Evolutionary conservation across 192 early-diverging fungal species (phyloP).

Genomic region (Entomortierella beljakovae): DNA sequence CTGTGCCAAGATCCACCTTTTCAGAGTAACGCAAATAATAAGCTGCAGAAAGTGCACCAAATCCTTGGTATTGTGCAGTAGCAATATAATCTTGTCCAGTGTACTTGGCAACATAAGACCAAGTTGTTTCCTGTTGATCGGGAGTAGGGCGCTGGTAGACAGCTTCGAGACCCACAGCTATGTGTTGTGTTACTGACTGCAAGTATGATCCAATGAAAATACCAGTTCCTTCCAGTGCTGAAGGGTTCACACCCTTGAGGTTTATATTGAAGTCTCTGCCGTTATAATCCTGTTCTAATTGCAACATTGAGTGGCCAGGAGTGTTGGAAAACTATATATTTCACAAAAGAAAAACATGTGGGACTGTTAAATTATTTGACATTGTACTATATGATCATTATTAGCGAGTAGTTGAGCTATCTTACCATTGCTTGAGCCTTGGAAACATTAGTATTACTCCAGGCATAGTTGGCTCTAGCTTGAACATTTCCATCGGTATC

Average conservation of each 20-base stretch:
- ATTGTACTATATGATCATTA: background rate
- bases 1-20: constrained; percentile 93
- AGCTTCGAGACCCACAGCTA: constrained; percentile 89
- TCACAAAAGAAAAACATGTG: no score
- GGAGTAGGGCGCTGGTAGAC: constrained; percentile 87
- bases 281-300: constrained; percentile 92
- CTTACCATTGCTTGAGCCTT: constrained; percentile 72
- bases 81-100: constrained; percentile 75
- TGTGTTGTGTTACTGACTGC: constrained; percentile 86
- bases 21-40: constrained; percentile 95
- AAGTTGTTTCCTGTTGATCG: constrained; percentile 80
- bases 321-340: constrained; percentile 74
- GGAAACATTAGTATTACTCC: constrained; percentile 74
- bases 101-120: constrained; percentile 80
- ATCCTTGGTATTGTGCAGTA: constrained; percentile 73
- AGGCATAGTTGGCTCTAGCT: constrained; percentile 84
- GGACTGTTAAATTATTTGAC: no score
- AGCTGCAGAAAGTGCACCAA: constrained; percentile 78
- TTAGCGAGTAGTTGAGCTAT: background rate
- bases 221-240: constrained; percentile 90
- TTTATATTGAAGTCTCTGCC: constrained; percentile 91
- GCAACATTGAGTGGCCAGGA: constrained; percentile 90
- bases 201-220: constrained; percentile 90
- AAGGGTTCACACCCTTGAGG: constrained; percentile 96
- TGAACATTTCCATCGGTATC: constrained; percentile 92